phyloP scores from a whole-genome alignment of 1,284 basidiomycete genomes.

The Apiotrichum akiyoshidainum region DNA sequence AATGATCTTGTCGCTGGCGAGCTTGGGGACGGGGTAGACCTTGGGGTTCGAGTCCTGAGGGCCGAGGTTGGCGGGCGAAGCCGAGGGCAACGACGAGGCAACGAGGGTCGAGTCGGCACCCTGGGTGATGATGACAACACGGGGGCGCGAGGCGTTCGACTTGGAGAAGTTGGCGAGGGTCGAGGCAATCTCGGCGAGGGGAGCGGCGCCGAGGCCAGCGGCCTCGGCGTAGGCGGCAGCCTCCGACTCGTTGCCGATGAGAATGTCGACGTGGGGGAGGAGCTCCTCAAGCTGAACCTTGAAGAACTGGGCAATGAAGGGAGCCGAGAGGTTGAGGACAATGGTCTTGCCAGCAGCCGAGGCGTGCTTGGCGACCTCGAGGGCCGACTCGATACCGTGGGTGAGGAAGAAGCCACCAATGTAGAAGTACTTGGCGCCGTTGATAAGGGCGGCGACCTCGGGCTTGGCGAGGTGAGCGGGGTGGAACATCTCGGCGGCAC shows the following conservation, averaged over 20 bases:
- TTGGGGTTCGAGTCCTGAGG: conserved; percentile 51
- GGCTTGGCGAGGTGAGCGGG: conserved; percentile 74
- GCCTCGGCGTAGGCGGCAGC: conserved; percentile 81
- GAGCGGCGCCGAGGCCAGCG: conserved; percentile 56
- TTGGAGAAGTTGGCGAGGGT: conserved; percentile 65
- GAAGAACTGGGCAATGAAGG: conserved; percentile 97
- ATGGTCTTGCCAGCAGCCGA: conserved; percentile 76
- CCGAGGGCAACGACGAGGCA: conserved; percentile 62
- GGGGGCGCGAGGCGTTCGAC: conserved; percentile 67
- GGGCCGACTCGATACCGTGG: conserved; percentile 73
- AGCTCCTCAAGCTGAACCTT: conserved; percentile 72
- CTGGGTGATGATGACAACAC: conserved; percentile 88
- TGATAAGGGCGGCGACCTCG: conserved; percentile 70
- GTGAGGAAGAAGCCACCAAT: conserved; percentile 98
- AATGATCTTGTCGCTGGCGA: conserved; percentile 71
- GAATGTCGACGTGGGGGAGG: conserved; percentile 74
- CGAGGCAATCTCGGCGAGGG: conserved; percentile 67
- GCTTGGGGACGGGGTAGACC: conserved; percentile 62
- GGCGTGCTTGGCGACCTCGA: conserved; percentile 78
- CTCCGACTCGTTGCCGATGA: conserved; percentile 94
- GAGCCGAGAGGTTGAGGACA: conserved; percentile 90
- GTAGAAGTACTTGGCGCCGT: conserved; percentile 83
- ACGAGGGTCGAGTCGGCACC: conserved; percentile 78
- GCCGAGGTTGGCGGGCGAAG: conserved; percentile 50
- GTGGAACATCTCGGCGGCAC: conserved; percentile 85